Conservation (phyloP, 257 asterid genomes). For the Rubia yunnanensis region DNA sequence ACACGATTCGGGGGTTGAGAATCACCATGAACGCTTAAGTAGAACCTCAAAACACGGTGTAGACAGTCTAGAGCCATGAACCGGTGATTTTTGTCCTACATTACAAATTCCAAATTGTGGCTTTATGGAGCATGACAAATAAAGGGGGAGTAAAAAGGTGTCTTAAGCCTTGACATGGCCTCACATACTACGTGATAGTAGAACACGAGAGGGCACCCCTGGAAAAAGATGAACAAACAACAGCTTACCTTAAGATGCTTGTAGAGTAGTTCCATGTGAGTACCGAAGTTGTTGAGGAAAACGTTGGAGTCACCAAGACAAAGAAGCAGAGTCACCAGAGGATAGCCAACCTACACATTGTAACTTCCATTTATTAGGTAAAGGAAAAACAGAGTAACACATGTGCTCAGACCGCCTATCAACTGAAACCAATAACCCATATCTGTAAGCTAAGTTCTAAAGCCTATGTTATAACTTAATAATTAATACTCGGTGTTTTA, state of each 20-base stretch:
- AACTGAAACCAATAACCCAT: too few species aligned
- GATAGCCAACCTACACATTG: conserved; percentile 76
- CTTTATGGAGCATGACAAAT: conserved; percentile 7
- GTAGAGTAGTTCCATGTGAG: conserved; percentile 97
- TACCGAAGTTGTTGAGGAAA: conserved; percentile 79
- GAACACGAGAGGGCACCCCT: neutral
- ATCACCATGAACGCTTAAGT: conserved; percentile 91
- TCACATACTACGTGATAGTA: neutral
- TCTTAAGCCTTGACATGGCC: neutral
- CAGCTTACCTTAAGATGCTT: conserved; percentile 80
- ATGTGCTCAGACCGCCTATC: neutral
- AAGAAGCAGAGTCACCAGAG: conserved; percentile 94
- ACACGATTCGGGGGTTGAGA: conserved; percentile 89
- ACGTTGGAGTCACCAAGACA: conserved; percentile 94
- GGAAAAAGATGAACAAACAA: neutral
- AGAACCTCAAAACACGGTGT: conserved; percentile 92
- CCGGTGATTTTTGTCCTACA: conserved; percentile 95
- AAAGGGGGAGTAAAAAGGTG: neutral
- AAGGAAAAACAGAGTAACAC: neutral
- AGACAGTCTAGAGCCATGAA: conserved; percentile 98
- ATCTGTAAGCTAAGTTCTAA: neutral
- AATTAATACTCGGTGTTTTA: neutral
- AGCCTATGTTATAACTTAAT: neutral
- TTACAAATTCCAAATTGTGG: conserved; percentile 16
- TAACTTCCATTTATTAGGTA: neutral